Conservation (phyloP, 2,329 filamentous ascomycete species). For the Curvularia eragrostidis region DNA sequence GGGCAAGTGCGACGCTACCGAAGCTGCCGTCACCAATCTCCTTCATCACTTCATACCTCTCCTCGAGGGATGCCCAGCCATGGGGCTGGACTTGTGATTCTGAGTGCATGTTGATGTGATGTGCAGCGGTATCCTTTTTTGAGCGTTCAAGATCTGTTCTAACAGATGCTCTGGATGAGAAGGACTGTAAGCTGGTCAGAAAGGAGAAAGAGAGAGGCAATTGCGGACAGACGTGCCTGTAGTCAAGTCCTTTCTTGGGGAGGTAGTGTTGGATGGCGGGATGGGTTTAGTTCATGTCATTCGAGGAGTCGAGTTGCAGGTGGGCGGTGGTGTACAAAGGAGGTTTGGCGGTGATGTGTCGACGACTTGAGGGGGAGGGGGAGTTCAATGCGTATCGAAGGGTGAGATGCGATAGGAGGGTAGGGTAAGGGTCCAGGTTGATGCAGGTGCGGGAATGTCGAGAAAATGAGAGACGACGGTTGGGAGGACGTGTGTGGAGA, state of each 20-base stretch:
- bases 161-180: slow-evolving; percentile 14
- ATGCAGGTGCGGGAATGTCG: slow-evolving; percentile 48
- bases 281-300: slow-evolving; percentile 46
- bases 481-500: slow-evolving; percentile 52
- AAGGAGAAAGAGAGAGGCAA: not conserved
- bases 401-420: slow-evolving; percentile 45
- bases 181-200: slow-evolving; percentile 29
- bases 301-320: slow-evolving; percentile 17
- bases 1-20: slow-evolving; percentile 89
- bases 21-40: slow-evolving; percentile 99
- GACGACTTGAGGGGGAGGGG: slow-evolving; percentile 34
- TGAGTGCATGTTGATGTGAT: slow-evolving; percentile 71
- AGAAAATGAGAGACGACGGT: slow-evolving; percentile 52
- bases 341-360: slow-evolving; percentile 26
- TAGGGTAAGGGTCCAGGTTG: slow-evolving; percentile 51
- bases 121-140: slow-evolving; percentile 20
- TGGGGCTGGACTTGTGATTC: slow-evolving; percentile 73
- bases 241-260: slow-evolving; percentile 28
- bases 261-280: slow-evolving; percentile 16
- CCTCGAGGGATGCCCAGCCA: slow-evolving; percentile 76
- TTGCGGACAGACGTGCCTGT: slow-evolving; percentile 26
- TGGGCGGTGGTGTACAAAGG: slow-evolving; percentile 24
- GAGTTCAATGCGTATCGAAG: slow-evolving; percentile 48
- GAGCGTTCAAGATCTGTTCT: slow-evolving; percentile 14
- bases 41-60: slow-evolving; percentile 95